A percentile compares a stretch with the other conserved stretches of the same genome.
Evolutionary conservation across 2,329 filamentous ascomycete genomes (phyloP).

Genomic region (Botrytis squamosa): DNA sequence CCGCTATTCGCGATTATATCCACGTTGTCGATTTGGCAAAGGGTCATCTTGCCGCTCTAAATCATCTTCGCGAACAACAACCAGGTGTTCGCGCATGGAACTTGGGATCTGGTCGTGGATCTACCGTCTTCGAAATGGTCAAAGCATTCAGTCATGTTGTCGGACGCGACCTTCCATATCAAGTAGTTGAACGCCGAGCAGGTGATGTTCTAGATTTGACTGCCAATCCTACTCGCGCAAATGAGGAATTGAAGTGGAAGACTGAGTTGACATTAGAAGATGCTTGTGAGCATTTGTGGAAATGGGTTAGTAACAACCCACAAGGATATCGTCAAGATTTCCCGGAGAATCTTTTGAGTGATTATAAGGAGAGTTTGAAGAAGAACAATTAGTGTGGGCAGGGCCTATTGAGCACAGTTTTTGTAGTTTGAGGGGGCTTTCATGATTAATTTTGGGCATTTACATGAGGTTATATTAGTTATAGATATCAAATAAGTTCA

Average conservation of each 20-base stretch:
- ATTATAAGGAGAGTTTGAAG: slow-evolving; percentile 47
- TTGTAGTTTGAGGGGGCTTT: not conserved
- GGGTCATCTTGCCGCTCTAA: slow-evolving; percentile 84
- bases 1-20: slow-evolving; percentile 96
- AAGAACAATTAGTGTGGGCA: slow-evolving; percentile 1
- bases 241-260: slow-evolving; percentile 88
- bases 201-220: slow-evolving; percentile 95
- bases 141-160: slow-evolving; percentile 88
- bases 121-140: slow-evolving; percentile 96
- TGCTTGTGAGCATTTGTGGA: slow-evolving; percentile 92
- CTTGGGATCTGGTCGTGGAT: slow-evolving; percentile 88
- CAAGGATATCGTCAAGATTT: slow-evolving; percentile 90
- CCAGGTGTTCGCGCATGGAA: slow-evolving; percentile 97
- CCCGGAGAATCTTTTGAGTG: slow-evolving; percentile 75
- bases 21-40: slow-evolving; percentile 87
- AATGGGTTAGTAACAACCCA: slow-evolving; percentile 96
- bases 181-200: slow-evolving; percentile 76
- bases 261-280: slow-evolving; percentile 87
- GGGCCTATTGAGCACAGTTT: not conserved
- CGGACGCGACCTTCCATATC: slow-evolving; percentile 80
- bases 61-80: slow-evolving; percentile 79
- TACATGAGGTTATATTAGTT: slow-evolving; percentile 17
- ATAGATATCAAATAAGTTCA: slow-evolving; percentile 11
- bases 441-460: slow-evolving; percentile 14
- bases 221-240: slow-evolving; percentile 83